Base-by-base conservation (phyloP, 306 rosid genomes). In the Pyrus bretschneideri region DNA sequence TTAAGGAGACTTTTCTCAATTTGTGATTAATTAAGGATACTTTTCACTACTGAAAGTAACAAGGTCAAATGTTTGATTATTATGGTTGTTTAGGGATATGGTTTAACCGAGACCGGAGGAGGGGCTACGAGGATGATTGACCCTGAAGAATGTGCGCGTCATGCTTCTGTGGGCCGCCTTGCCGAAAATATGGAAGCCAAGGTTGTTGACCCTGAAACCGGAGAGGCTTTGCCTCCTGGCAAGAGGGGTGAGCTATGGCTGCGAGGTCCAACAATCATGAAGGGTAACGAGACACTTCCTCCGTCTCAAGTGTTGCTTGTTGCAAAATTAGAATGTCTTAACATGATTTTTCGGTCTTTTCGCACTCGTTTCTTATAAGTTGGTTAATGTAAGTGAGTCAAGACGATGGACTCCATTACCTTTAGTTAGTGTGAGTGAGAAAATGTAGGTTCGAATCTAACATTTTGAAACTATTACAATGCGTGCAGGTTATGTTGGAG, bases 231-330 rank as follows among this genome's bases (percentile, higher is more conserved):
- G 70, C 81, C 87, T 72, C 97, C 97, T 58, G 87, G 88, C 22
- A 89, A 79, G 27, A 83, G 17, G 75, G 98, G 98, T 8, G 98
- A 95, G 80, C 89, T 95, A 4, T 92, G 97, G 97, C 54, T 95
- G 52, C 83, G 96, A 76, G 98, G 97, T 64, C 97, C 97, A 51
- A 77, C 88, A 14, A 64, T 95, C 76, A 95, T 95, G 98, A 85
- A 88, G 81, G 93, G 97, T 87, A 27, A 35, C 57, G 5, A 60
- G 27, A 35, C 70, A 42, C 9, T 55, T 64, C 3, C 11, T 6
- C 9, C 33, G 69, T 64, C 44, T 8, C 69, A 31, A 18, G 3
- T 17, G 0, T 30, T 7, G 21, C 22, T 18, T 9, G 3, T 17
- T 11, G 38, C 33, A 61, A 13, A 61, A 2, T 2, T 13, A 22